Conservation (phyloP, 1,139 yeast genomes). For the Petasospora rhodanensis region DNA sequence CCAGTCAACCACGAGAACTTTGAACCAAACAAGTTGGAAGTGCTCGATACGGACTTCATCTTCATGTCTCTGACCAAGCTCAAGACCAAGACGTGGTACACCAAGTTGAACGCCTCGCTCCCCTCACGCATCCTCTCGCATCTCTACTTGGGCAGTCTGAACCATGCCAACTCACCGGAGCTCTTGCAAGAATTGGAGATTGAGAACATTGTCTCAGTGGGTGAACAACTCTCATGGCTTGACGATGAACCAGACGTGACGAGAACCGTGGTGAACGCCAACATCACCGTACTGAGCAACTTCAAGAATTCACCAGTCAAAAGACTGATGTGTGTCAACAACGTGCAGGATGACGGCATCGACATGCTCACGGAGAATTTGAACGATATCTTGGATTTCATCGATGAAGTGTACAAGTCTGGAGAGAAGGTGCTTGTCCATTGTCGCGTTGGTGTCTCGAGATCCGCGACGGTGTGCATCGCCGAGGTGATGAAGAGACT, state of each 20-base stretch:
- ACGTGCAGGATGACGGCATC: slow-evolving; percentile 47
- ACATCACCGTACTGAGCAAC: slow-evolving; percentile 25
- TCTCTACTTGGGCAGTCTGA: slow-evolving; percentile 78
- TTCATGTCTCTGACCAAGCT: slow-evolving; percentile 16
- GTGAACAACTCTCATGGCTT: slow-evolving; percentile 69
- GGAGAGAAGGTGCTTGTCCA: slow-evolving; percentile 64
- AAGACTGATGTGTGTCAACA: slow-evolving; percentile 35
- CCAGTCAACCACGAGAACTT: slow-evolving; percentile 33
- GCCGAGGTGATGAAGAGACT: slow-evolving; percentile 83
- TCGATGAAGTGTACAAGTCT: slow-evolving; percentile 35
- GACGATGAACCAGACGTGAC: slow-evolving; percentile 20
- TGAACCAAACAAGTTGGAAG: slow-evolving; percentile 12
- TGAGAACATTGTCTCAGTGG: slow-evolving; percentile 76
- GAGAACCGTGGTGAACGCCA: slow-evolving; percentile 22
- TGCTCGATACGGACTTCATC: slow-evolving; percentile 15
- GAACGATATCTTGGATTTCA: slow-evolving; percentile 38
- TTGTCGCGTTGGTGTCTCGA: slow-evolving; percentile 87
- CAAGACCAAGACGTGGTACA: slow-evolving; percentile 21
- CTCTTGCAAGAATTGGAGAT: slow-evolving; percentile 66
- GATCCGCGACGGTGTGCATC: slow-evolving; percentile 86
- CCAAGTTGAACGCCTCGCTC: slow-evolving; percentile 33
- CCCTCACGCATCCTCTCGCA: slow-evolving; percentile 68
- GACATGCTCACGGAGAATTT: slow-evolving; percentile 43
- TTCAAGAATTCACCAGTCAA: slow-evolving; percentile 33
- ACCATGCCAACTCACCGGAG: slow-evolving; percentile 72